Evolutionary conservation across 371 early-diverging fungal species (phyloP), one percentile per base, ranked within the genome.

Genomic region (Mortierella sp.): DNA sequence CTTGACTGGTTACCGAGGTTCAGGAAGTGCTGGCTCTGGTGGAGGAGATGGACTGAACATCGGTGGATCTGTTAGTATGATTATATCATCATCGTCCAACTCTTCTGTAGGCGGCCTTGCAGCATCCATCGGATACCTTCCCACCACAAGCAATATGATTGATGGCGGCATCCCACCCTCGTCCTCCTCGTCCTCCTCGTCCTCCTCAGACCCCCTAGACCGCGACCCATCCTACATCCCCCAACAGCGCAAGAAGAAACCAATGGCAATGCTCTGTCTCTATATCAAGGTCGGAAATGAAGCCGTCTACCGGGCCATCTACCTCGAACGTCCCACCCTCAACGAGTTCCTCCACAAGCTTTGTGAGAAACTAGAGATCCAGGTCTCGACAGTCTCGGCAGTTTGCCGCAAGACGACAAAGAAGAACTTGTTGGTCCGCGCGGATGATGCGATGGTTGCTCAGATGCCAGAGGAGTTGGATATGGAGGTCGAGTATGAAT

Each of bases 381-480:
- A 87, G 14, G 81, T 89, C 11, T 81, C 89, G 32, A 83, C 82
- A 10, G 79, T 90, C 46, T 82, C 86, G 29, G 70, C 82, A 11
- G 89, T 92, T 7, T 79, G 82, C 71, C 83, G 93, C 12, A 81
- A 83, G 68, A 82, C 90, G 21, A 80, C 80, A 65, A 89, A 89
- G 58, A 87, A 82, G 76, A 89, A 88, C 4, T 51, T 91, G 71
- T 74, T 87, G 35, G 89, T 91, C 11, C 83, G 83, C 14, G 84
- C 89, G 18, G 91, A 93, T 32, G 92, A 93, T 84, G 79, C 88
- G 38, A 88, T 90, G 80, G 85, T 92, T 10, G 86, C 84, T 0
- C 89, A 91, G 70, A 90, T 93, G 79, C 74, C 82, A 1, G 93
- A 93, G 56, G 91, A 91, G 75, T 87, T 89, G 63, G 91, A 90